These are phyloP conservation scores for Cutaneotrichosporon spelunceum DNA, from an alignment of 1,284 basidiomycete genomes.

Conservation along the genomic window DNA sequence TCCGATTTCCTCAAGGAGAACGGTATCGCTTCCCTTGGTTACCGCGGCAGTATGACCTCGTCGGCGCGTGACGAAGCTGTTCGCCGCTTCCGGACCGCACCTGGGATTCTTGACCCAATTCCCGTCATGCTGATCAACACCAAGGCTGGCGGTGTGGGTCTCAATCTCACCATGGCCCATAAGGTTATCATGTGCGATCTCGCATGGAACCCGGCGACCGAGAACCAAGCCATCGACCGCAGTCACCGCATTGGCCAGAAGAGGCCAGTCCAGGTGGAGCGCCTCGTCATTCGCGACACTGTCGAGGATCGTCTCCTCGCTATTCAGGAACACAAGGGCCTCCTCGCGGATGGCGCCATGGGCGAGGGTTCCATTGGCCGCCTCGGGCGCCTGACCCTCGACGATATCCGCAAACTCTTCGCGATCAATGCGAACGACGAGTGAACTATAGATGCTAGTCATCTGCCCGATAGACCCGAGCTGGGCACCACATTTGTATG, in stretches of 20 bases:
- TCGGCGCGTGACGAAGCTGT: constrained; percentile 39
- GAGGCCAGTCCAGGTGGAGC: constrained; percentile 74
- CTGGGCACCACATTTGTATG: not conserved
- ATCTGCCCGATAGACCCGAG: not conserved
- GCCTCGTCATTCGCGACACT: constrained; percentile 59
- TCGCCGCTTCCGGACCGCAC: constrained; percentile 33
- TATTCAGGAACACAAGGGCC: constrained; percentile 41
- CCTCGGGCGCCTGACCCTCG: constrained; percentile 19
- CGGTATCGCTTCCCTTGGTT: constrained; percentile 34
- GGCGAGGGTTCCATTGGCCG: constrained; percentile 46
- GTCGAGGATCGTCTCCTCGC: constrained; percentile 41
- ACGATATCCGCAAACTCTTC: constrained; percentile 23
- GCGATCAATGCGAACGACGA: constrained; percentile 13
- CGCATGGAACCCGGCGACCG: constrained; percentile 48
- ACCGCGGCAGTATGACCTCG: constrained; percentile 47
- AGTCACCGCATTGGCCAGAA: constrained; percentile 90
- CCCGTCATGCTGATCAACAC: constrained; percentile 50
- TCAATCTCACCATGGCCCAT: constrained; percentile 44
- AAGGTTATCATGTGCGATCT: constrained; percentile 34
- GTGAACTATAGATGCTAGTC: not conserved
- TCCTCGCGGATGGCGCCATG: constrained; percentile 49
- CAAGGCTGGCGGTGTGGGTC: constrained; percentile 47
- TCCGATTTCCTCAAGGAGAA: constrained; percentile 30
- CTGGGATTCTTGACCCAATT: constrained; percentile 25
- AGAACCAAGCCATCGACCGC: constrained; percentile 48